A percentile compares a stretch with the other conserved stretches of the same genome.
phyloP scores from a whole-genome alignment of 2,329 filamentous ascomycete species.

The Dothideomycetes sp. region DNA sequence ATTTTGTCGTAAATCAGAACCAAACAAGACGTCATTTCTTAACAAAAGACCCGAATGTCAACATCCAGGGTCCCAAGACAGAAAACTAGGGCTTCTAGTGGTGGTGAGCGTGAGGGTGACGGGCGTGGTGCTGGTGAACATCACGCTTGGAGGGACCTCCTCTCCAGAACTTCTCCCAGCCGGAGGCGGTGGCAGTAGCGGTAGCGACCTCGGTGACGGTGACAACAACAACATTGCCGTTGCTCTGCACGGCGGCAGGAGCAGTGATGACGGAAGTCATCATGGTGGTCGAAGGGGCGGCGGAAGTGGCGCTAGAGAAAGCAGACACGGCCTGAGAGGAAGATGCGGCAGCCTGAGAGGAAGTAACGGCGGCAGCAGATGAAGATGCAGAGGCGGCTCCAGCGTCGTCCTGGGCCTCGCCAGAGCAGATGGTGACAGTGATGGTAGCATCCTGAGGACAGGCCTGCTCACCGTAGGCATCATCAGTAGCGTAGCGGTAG shows the following conservation, averaged over 20 bases:
- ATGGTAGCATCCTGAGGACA: conserved; percentile 25
- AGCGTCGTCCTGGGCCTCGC: conserved; percentile 14
- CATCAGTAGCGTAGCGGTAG: conserved; percentile 31
- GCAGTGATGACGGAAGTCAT: conserved; percentile 7
- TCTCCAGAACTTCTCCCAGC: too few species aligned
- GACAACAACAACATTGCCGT: conserved; percentile 6
- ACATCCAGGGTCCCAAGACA: conserved; percentile 7
- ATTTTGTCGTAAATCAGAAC: conserved; percentile 13
- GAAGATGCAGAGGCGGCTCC: conserved; percentile 14
- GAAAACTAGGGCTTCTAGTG: conserved; percentile 13
- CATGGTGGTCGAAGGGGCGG: conserved; percentile 30
- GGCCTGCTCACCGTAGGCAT: conserved; percentile 31
- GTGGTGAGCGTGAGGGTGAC: conserved; percentile 20
- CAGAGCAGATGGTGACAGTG: conserved; percentile 30
- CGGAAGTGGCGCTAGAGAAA: conserved; percentile 11
- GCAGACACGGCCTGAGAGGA: background rate
- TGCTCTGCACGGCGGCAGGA: conserved; percentile 1
- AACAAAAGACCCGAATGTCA: conserved; percentile 11
- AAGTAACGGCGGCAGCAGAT: conserved; percentile 10
- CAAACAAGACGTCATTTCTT: conserved; percentile 8
- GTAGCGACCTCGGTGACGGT: conserved; percentile 22
- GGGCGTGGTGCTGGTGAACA: conserved; percentile 22
- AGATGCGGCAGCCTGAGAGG: conserved; percentile 15
- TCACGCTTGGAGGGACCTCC: conserved; percentile 6
- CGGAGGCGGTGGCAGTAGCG: conserved; percentile 17